Base-by-base conservation (phyloP, 768 basidiomycete species). In the Arthromyces matolae region DNA sequence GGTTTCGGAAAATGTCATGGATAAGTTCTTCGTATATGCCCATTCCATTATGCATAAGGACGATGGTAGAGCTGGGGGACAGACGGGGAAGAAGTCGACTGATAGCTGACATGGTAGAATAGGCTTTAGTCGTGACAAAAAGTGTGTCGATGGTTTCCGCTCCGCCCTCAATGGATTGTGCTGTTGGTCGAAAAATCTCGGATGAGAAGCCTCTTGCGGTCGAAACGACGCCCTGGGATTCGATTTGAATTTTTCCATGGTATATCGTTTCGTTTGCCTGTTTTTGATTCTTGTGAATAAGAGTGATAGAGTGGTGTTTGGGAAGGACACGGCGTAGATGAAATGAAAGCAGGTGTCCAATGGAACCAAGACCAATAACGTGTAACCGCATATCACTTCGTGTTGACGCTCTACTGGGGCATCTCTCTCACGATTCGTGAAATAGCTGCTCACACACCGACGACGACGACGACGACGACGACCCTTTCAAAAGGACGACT, bases 41-140 rank as follows among this genome's bases (percentile, higher is more conserved):
- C 83, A 96, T 89, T 20, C 95, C 95, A 62, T 95, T 95, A 60
- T 95, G 90, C 44, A 97, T 66, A n/a, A 99, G 78, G 2, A 95
- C 89, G 54, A 98, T 83, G 28, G 93, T 95, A 35, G 85, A 87
- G 41, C 77, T 64, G 0, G 75, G 61, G 4, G 76, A 71, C 16
- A 97, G 66, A 14, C 92, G 79, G 10, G 79, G 80, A 14, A 77
- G 66, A 46, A 97, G 77, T 0, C 64, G 60, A 14, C 66, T 63
- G 28, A 99, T 55, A 4, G 86, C 81, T 3, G 64, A 59, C 3
- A 84, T 42, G 4, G 86, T 87, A 8, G 76, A 71, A 13, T 82
- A 75, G 1, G 90, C 86, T 64, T 94, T 95, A 45, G 88, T 80
- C 33, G 89, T 80, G 51, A 97, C 77, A 63, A 97, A 72, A 45